Conservation (phyloP, 371 early-diverging fungal genomes). For the Zychaea mexicana region DNA sequence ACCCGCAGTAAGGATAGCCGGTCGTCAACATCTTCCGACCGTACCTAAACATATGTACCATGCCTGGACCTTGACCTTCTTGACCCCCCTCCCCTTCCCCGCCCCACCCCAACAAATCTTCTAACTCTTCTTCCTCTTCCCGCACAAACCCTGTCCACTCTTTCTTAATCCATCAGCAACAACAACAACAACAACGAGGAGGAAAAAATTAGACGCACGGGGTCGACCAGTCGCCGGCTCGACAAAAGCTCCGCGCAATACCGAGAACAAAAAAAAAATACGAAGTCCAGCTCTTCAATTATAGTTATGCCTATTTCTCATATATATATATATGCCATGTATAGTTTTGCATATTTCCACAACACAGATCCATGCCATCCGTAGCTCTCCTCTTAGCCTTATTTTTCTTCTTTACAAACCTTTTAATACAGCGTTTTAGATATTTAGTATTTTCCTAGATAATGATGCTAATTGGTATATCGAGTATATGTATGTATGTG, state of each 20-base stretch:
- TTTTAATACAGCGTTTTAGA: constrained; percentile 3
- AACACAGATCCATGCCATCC: neutral
- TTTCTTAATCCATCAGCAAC: too few species aligned
- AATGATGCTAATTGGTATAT: too few species aligned
- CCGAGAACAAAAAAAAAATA: too few species aligned
- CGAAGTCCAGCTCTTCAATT: neutral
- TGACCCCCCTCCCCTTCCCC: too few species aligned
- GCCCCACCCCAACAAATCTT: neutral
- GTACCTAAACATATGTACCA: too few species aligned
- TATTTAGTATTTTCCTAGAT: too few species aligned
- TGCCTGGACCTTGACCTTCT: too few species aligned
- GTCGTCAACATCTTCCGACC: constrained; percentile 2
- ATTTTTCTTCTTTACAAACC: neutral
- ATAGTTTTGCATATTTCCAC: neutral
- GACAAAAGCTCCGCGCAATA: too few species aligned
- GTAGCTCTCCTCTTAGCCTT: neutral
- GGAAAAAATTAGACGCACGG: neutral
- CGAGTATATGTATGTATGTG: neutral
- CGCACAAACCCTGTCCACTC: neutral
- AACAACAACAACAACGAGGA: too few species aligned
- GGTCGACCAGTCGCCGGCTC: neutral
- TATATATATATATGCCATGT: neutral
- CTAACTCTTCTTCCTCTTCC: neutral
- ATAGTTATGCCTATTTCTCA: neutral
- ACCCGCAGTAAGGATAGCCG: constrained; percentile 9